Conservation (phyloP, 2,329 filamentous ascomycete species). For the Scytalidium lignicola region DNA sequence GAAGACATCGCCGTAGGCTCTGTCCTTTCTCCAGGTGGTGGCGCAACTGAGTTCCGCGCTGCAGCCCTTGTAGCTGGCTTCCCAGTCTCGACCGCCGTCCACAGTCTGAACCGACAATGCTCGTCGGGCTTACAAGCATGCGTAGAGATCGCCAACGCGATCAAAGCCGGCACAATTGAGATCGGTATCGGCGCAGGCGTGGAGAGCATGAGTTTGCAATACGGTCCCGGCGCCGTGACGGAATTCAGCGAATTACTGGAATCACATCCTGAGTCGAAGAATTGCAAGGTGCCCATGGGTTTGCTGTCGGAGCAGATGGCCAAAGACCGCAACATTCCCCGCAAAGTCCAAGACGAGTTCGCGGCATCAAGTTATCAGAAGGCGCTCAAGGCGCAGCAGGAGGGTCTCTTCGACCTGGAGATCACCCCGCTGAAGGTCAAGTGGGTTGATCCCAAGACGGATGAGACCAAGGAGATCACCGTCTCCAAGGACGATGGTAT, state of each 20-base stretch:
- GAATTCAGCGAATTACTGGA: constrained; percentile 93
- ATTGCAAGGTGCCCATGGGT: constrained; percentile 98
- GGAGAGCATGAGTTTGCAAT: constrained; percentile 92
- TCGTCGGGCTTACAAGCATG: constrained; percentile 88
- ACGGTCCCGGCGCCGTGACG: constrained; percentile 81
- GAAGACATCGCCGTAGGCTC: constrained; percentile 91
- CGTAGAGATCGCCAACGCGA: constrained; percentile 90
- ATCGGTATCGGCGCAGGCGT: constrained; percentile 90
- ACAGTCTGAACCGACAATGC: constrained; percentile 89
- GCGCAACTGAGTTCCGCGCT: constrained; percentile 94
- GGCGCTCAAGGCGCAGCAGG: constrained; percentile 76
- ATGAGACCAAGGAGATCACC: constrained; percentile 76
- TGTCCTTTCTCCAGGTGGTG: constrained; percentile 87
- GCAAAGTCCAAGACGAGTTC: constrained; percentile 81
- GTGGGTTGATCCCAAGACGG: constrained; percentile 85
- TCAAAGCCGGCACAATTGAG: constrained; percentile 89
- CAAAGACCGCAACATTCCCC: constrained; percentile 68
- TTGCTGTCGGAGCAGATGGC: constrained; percentile 93
- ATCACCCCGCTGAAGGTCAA: constrained; percentile 83
- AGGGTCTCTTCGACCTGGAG: constrained; percentile 89
- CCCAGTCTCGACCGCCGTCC: constrained; percentile 78
- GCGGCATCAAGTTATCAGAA: constrained; percentile 92
- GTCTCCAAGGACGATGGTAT: constrained; percentile 86
- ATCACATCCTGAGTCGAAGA: constrained; percentile 71
- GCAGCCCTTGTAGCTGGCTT: constrained; percentile 88